Evolutionary conservation across 495 filamentous ascomycete species (phyloP), one percentile per base, ranked within the genome.

Genomic region (Hypoxylon lenormandii): DNA sequence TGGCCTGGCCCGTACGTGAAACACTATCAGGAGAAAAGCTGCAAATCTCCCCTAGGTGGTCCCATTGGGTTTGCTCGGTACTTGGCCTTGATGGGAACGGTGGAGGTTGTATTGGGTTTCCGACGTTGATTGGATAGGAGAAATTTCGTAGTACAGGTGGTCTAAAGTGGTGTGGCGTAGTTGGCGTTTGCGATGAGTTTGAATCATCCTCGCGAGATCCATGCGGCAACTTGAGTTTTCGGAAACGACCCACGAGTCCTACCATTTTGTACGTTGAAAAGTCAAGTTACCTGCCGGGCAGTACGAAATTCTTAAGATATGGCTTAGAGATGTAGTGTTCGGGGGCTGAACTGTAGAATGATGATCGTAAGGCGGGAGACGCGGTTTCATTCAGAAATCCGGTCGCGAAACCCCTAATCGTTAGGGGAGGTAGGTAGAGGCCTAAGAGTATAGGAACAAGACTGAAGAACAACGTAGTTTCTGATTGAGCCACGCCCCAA

Each of bases 111-210:
- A 46, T 48, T 19, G 18, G 50, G 2, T 30, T 66, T 15, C 50
- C 53, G 28, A 74, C 52, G 48, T 73, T 64, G 15, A 51, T 66
- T 21, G 74, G 74, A 45, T 76, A 76, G 15, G 74, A 76, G 59
- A 76, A 76, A 45, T 76, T 76, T 30, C 74, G 58, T 30, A 74
- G 19, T 8, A 76, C 63, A 6, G 74, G 74, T 10, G 72, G 64
- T 8, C 48, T 56, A 18, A 53, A 16, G 7, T 28, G 19, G 26
- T 21, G 64, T 19, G 67, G 54, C 21, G 56, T 57, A 38, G 40
- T 48, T 8, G 57, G 28, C 19, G 45, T 58, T 38, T 30, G 62
- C 3, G 38, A 37, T 45, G 38, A 22, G 55, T 55, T 12, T 16
- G n/a, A n/a, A 40, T 45, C 42, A 36, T 72, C 65, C 30, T 59